These are phyloP conservation scores for Cicer bijugum DNA, from an alignment of 306 rosid genomes.

Conservation along the genomic window DNA sequence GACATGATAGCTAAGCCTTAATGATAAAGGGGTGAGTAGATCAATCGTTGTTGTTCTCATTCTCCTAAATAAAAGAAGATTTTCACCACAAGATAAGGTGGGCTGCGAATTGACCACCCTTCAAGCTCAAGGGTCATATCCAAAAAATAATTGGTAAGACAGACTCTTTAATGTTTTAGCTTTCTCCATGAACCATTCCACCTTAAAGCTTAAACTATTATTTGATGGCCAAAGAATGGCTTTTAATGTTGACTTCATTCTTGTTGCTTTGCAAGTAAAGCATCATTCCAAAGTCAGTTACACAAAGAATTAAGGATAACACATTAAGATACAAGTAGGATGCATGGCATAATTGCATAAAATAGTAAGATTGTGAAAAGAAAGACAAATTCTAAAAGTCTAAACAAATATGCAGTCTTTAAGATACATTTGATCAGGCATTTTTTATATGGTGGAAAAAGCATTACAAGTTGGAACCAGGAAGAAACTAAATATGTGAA, in stretches of 20 bases:
- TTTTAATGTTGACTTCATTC: not conserved
- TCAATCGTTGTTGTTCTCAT: not conserved
- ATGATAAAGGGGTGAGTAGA: not conserved
- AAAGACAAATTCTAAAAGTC: not conserved
- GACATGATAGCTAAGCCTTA: not conserved
- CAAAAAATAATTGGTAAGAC: not conserved
- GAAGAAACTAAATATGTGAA: not conserved
- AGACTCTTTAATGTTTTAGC: not conserved
- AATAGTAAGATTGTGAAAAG: not conserved
- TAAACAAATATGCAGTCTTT: not conserved
- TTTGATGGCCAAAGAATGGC: not conserved
- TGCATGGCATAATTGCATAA: not conserved
- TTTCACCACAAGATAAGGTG: not conserved
- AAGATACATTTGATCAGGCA: not conserved
- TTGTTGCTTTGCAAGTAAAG: not conserved
- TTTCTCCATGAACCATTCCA: not conserved
- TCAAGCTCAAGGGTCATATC: not conserved
- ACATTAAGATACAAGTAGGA: not conserved
- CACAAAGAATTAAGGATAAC: not conserved
- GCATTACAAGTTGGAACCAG: not conserved
- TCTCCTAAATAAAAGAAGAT: not conserved
- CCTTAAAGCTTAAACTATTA: not conserved
- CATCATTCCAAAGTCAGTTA: not conserved
- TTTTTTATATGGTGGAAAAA: not conserved
- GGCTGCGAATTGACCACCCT: not conserved